These are phyloP conservation scores for Adiantum capillusveneris DNA, from an alignment of 75 land plant genomes.

Conservation along the genomic window DNA sequence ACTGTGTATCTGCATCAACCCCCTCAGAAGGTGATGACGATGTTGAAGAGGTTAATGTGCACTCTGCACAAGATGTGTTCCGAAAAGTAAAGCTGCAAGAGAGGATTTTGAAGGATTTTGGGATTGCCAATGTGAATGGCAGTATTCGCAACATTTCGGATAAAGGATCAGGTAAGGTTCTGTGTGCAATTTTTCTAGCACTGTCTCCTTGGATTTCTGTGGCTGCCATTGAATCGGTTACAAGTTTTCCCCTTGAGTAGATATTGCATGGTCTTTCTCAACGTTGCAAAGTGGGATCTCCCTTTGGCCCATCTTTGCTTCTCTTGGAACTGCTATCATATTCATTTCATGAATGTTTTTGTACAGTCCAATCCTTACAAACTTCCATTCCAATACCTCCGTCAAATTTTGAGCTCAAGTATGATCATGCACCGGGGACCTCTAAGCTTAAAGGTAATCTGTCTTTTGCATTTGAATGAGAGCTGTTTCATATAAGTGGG, in stretches of 20 bases:
- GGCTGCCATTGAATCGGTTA: not conserved
- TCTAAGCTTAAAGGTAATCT: conserved; percentile 12
- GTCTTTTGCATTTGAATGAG: not conserved
- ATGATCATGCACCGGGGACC: conserved; percentile 75
- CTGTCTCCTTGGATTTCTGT: not conserved
- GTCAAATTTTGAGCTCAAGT: conserved; percentile 64
- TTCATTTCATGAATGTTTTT: not conserved
- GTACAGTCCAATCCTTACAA: conserved; percentile 52
- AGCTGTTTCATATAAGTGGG: not conserved
- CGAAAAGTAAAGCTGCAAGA: conserved; percentile 28
- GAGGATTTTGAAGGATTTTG: conserved; percentile 26
- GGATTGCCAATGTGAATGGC: conserved; percentile 19
- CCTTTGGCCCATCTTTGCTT: not conserved
- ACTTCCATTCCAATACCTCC: conserved; percentile 79
- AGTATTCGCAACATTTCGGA: conserved; percentile 17
- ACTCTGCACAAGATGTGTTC: conserved; percentile 15
- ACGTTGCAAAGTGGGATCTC: too few relatives aligned
- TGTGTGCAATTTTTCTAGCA: not conserved
- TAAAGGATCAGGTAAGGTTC: conserved; percentile 1
- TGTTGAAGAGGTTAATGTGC: conserved; percentile 31
- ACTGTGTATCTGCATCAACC: conserved; percentile 39
- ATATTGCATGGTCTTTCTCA: too few relatives aligned
- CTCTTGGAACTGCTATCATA: not conserved
- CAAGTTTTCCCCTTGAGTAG: not conserved
- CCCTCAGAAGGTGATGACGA: conserved; percentile 76